Evolutionary conservation across 352 stramenopile species (phyloP), one percentile per base, ranked within the genome.

Genomic region (Thalassiosira mediterranea): DNA sequence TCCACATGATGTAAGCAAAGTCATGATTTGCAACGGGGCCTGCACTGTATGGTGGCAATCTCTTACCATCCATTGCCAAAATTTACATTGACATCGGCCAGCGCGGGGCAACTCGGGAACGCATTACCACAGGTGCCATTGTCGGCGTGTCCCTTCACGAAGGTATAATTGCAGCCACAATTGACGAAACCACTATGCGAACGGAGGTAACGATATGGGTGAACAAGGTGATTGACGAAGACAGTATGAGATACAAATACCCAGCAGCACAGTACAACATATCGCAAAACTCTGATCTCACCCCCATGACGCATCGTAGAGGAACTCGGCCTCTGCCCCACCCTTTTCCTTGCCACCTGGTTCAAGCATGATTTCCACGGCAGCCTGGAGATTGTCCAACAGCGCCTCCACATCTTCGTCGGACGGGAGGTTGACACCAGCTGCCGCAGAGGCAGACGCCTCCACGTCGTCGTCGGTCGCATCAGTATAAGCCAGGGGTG

Each of bases 21-120:
- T n/a, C n/a, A n/a, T n/a, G n/a, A n/a, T n/a, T n/a, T n/a, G n/a
- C n/a, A n/a, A n/a, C n/a, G n/a, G n/a, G n/a, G n/a, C n/a, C n/a
- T n/a, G n/a, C n/a, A n/a, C n/a, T n/a, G n/a, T n/a, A n/a, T n/a
- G n/a, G n/a, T n/a, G n/a, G n/a, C n/a, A n/a, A n/a, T 90, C 71
- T 95, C 95, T 62, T 95, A 95, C 53, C 89, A 94, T 44, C 79
- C 89, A 54, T 91, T 84, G 25, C 91, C 91, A 80, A 95, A 95
- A 56, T 95, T 92, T 10, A 93, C 65, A 31, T 90, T 90, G 32
- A 79, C 75, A 54, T 94, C 87, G 31, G 19, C 47, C 29, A 94
- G 87, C 31, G 47, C 79, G 2, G 91, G 91, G 52, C 91, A 95
- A 49, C 92, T 57, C n/a, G 83, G 80, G 31, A n/a, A n/a, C n/a